Conservation (phyloP, 176 grass and related monocot genomes). For the Eleusine indica region DNA sequence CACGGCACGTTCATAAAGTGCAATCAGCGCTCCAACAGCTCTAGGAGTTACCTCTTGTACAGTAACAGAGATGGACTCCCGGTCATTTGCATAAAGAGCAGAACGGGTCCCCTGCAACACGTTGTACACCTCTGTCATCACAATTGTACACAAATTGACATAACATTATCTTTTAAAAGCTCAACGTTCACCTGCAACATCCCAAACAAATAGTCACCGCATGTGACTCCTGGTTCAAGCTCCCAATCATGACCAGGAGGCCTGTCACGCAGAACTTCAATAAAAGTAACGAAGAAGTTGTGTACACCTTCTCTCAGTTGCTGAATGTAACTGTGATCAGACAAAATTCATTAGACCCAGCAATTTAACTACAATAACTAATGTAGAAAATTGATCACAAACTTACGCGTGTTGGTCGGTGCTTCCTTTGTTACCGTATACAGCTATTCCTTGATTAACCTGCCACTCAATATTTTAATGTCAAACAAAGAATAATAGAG, state of each 20-base stretch:
- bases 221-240: constrained; percentile 99
- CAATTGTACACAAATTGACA: background rate
- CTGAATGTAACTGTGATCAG: constrained; percentile 87
- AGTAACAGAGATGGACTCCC: constrained; percentile 92
- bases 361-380: constrained; percentile 27
- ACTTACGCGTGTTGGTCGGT: constrained; percentile 98
- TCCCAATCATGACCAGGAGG: constrained; percentile 97
- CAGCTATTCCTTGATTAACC: constrained; percentile 98
- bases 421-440: constrained; percentile 99
- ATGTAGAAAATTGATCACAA: constrained; percentile 14
- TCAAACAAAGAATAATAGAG: constrained; percentile 22
- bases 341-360: constrained; percentile 17
- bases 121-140: constrained; percentile 11
- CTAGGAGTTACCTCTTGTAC: constrained; percentile 93
- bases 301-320: constrained; percentile 98
- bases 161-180: constrained; percentile 21
- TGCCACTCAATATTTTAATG: constrained; percentile 35
- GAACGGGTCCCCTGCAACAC: constrained; percentile 87
- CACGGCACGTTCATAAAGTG: constrained; percentile 97
- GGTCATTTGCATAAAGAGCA: constrained; percentile 93
- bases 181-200: constrained; percentile 81
- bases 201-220: constrained; percentile 99
- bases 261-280: constrained; percentile 92
- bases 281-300: constrained; percentile 99
- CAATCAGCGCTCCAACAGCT: constrained; percentile 88